Evolutionary conservation across 179 eudicot species (phyloP).

Genomic region (Sideroxylon spinosum): DNA sequence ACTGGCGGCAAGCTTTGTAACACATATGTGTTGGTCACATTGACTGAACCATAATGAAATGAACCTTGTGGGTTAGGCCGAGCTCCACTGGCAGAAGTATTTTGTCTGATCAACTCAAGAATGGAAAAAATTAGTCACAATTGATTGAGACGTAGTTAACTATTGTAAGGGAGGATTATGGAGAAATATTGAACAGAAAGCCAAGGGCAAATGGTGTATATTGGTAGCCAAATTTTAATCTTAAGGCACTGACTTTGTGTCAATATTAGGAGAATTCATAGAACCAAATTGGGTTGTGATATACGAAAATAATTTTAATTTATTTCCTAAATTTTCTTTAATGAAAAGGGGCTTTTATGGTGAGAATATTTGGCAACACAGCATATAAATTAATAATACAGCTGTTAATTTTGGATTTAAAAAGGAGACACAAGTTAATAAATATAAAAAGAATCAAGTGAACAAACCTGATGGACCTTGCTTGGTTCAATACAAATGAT

Average conservation of each 20-base stretch:
- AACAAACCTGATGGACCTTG: constrained; percentile 73
- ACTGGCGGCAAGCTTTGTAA: constrained; percentile 63
- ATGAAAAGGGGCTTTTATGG: background rate
- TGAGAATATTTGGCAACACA: background rate
- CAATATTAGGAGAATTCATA: too few relatives aligned
- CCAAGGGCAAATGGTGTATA: background rate
- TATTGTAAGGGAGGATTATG: background rate
- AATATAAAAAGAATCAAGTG: constrained; percentile 1
- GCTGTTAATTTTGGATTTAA: background rate
- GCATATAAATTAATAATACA: background rate
- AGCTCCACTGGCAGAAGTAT: constrained; percentile 86
- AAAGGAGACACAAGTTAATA: background rate
- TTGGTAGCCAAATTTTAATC: background rate
- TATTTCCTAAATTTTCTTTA: background rate
- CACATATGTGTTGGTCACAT: constrained; percentile 60
- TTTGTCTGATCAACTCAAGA: constrained; percentile 49
- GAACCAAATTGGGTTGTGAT: background rate
- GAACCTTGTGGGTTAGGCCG: constrained; percentile 98
- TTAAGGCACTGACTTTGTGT: background rate
- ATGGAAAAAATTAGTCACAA: background rate
- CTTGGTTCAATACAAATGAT: constrained; percentile 72
- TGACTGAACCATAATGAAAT: constrained; percentile 73
- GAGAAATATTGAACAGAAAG: background rate
- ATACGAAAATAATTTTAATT: background rate
- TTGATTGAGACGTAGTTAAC: too few relatives aligned